These are phyloP conservation scores for Ogataea ramenticola DNA, from an alignment of 805 yeast genomes.

Conservation along the genomic window DNA sequence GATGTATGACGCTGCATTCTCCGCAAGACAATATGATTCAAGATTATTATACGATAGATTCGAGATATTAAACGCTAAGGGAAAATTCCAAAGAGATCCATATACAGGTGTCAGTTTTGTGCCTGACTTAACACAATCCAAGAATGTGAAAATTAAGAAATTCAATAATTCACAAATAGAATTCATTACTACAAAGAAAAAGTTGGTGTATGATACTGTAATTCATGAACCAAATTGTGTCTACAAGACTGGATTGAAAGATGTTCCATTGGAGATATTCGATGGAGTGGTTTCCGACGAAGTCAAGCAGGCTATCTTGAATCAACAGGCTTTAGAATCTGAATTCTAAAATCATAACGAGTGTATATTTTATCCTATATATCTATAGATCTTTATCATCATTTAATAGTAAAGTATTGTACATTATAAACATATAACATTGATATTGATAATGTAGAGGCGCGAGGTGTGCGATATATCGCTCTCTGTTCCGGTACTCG, in stretches of 20 bases:
- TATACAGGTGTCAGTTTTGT: conserved; percentile 78
- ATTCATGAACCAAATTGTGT: conserved; percentile 28
- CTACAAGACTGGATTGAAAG: conserved; percentile 58
- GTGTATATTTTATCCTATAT: background rate
- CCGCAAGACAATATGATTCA: conserved; percentile 66
- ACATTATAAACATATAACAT: too few relatives aligned
- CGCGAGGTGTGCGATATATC: too few relatives aligned
- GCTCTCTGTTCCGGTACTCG: too few relatives aligned
- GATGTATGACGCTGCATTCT: conserved; percentile 79
- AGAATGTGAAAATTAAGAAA: conserved; percentile 25
- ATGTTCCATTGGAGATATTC: conserved; percentile 52
- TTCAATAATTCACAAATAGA: conserved; percentile 5
- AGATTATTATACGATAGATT: conserved; percentile 51
- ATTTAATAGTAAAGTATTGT: too few relatives aligned
- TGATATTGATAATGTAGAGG: too few relatives aligned
- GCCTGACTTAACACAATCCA: conserved; percentile 74
- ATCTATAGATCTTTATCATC: too few relatives aligned
- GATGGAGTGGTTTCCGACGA: conserved; percentile 53
- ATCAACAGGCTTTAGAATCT: conserved; percentile 51
- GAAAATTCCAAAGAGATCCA: conserved; percentile 52
- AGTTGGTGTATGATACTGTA: conserved; percentile 41
- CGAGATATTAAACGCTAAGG: conserved; percentile 42
- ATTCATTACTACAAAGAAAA: conserved; percentile 11
- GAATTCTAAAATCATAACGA: background rate
- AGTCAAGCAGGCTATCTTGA: conserved; percentile 49